A percentile compares a stretch with the other conserved stretches of the same genome.
Conservation (phyloP, 2,329 filamentous ascomycete genomes). For the Aspergillus latus region DNA sequence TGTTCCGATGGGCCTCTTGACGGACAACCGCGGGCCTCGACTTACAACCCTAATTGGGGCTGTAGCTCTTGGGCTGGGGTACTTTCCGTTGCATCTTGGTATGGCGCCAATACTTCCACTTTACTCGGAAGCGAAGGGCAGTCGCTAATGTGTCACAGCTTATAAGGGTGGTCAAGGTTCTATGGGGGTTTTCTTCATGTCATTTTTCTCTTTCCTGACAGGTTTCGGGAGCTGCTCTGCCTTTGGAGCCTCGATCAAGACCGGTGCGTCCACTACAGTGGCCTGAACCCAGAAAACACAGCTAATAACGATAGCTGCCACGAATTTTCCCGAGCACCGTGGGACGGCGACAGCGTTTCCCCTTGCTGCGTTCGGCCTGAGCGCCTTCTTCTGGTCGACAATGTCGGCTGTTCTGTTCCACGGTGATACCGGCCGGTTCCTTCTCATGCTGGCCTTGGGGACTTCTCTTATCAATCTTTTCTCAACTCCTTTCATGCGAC, state of each 20-base stretch:
- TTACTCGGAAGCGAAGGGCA: background rate
- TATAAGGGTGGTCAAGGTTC: slow-evolving; percentile 67
- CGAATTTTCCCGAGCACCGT: slow-evolving; percentile 88
- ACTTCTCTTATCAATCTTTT: slow-evolving; percentile 73
- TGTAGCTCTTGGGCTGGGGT: slow-evolving; percentile 71
- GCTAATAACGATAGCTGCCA: slow-evolving; percentile 58
- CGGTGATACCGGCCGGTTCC: slow-evolving; percentile 76
- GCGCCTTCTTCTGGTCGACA: slow-evolving; percentile 92
- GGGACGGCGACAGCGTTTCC: slow-evolving; percentile 95
- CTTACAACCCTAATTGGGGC: slow-evolving; percentile 75
- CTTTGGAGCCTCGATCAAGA: slow-evolving; percentile 86
- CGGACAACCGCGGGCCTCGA: slow-evolving; percentile 78
- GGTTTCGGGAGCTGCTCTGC: slow-evolving; percentile 87
- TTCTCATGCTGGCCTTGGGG: slow-evolving; percentile 76
- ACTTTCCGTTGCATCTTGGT: slow-evolving; percentile 75
- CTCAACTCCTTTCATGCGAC: slow-evolving; percentile 81
- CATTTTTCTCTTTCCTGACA: slow-evolving; percentile 80
- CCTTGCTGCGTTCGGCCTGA: slow-evolving; percentile 86
- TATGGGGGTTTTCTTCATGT: slow-evolving; percentile 60
- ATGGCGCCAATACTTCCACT: slow-evolving; percentile 15
- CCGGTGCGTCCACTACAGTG: slow-evolving; percentile 43
- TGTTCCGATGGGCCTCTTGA: slow-evolving; percentile 82
- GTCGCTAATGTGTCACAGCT: slow-evolving; percentile 47
- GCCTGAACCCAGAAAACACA: slow-evolving; percentile 11
- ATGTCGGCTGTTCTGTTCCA: slow-evolving; percentile 76